Conservation (phyloP, 2,329 filamentous ascomycete genomes). For the Fusarium musae region DNA sequence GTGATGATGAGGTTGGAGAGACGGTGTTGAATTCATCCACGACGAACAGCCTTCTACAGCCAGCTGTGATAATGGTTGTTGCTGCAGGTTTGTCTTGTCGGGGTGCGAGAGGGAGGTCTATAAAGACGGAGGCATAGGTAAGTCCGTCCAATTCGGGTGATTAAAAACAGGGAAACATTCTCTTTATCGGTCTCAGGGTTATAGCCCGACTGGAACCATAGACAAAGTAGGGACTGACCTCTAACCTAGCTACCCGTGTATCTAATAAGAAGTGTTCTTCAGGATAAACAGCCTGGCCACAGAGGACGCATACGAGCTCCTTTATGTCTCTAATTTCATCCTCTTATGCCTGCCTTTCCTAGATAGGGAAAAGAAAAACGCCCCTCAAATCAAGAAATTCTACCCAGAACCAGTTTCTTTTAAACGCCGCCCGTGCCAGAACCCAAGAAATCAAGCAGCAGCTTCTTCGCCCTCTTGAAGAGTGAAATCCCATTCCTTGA, state of each 20-base stretch:
- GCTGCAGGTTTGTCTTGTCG: background rate
- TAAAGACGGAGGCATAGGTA: background rate
- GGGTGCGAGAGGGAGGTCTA: background rate
- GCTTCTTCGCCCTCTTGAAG: slow-evolving; percentile 38
- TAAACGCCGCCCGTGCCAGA: slow-evolving; percentile 37
- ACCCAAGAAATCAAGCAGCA: slow-evolving; percentile 9
- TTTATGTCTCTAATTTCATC: background rate
- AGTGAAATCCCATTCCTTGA: slow-evolving; percentile 89
- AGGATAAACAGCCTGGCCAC: background rate
- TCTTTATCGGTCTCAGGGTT: background rate
- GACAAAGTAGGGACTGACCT: background rate
- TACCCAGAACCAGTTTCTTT: slow-evolving; percentile 6
- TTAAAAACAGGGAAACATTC: background rate
- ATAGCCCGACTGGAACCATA: background rate
- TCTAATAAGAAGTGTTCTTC: background rate
- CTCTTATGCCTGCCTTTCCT: background rate
- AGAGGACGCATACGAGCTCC: background rate
- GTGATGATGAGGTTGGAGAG: background rate
- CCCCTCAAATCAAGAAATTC: slow-evolving; percentile 4
- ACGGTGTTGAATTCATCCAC: background rate
- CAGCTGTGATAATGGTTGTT: background rate
- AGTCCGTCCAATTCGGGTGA: background rate
- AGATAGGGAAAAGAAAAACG: background rate
- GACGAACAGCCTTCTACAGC: background rate
- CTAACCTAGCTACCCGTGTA: background rate